Conservation (phyloP, 352 stramenopile genomes). For the Aphanomyces euteiches region DNA sequence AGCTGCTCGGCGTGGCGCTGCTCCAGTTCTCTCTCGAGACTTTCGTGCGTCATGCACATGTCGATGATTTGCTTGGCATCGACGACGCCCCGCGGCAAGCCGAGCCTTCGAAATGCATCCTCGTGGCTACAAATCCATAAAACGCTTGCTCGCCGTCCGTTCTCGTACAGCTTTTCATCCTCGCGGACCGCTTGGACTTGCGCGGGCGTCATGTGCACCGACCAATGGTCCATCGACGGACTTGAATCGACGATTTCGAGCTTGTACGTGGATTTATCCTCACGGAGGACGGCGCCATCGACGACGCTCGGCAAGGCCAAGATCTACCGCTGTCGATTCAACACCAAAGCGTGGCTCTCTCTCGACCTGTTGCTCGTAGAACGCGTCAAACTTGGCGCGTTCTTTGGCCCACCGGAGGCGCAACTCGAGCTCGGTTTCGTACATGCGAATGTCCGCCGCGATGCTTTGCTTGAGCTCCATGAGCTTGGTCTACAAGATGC, state of each 20-base stretch:
- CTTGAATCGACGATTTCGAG: no score
- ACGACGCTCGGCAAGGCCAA: not conserved
- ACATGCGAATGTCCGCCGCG: slow-evolving; percentile 51
- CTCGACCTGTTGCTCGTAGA: slow-evolving; percentile 83
- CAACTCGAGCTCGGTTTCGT: slow-evolving; percentile 60
- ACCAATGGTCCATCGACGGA: not conserved
- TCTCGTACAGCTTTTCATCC: slow-evolving; percentile 18
- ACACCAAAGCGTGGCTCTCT: no score
- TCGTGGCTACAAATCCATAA: not conserved
- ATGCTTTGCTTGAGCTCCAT: slow-evolving; percentile 71
- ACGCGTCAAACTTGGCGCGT: slow-evolving; percentile 81
- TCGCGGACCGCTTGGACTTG: slow-evolving; percentile 8
- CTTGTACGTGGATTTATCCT: no score
- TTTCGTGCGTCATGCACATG: slow-evolving; percentile 59
- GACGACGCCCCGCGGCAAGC: slow-evolving; percentile 45
- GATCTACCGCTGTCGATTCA: no score
- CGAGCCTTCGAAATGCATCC: slow-evolving; percentile 66
- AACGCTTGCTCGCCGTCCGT: not conserved
- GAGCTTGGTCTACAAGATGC: slow-evolving; percentile 42
- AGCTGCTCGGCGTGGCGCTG: slow-evolving; percentile 57
- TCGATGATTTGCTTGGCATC: slow-evolving; percentile 67
- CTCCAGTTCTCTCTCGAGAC: slow-evolving; percentile 66
- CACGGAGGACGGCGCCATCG: no score
- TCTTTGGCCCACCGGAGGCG: slow-evolving; percentile 72
- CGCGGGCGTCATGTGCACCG: not conserved